Conservation (phyloP, 2,329 filamentous ascomycete genomes). For the Diaporthe destruens region DNA sequence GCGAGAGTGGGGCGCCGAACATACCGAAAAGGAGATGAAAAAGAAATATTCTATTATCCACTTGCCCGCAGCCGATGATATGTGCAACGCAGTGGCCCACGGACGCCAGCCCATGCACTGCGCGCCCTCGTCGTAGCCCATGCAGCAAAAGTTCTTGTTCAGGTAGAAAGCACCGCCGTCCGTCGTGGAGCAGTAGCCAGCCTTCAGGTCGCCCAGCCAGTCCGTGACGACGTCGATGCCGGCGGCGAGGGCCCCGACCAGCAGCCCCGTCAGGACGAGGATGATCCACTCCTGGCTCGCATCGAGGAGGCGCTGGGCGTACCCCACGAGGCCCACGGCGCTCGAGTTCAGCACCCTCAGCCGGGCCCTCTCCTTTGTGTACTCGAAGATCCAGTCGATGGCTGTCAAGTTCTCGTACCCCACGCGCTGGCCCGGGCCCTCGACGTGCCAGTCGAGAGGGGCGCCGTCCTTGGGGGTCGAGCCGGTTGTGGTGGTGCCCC, state of each 20-base stretch:
- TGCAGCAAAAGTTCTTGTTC: constrained; percentile 92
- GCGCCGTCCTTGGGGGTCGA: constrained; percentile 59
- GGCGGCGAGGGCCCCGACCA: constrained; percentile 87
- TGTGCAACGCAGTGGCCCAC: constrained; percentile 82
- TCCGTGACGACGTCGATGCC: constrained; percentile 90
- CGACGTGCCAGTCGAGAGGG: constrained; percentile 85
- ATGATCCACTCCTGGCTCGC: constrained; percentile 93
- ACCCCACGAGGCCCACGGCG: constrained; percentile 78
- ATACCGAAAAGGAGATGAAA: constrained; percentile 86
- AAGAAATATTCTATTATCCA: constrained; percentile 91
- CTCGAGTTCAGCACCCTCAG: constrained; percentile 80
- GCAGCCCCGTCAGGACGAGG: constrained; percentile 85
- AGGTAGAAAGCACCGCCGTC: constrained; percentile 92
- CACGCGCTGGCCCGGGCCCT: constrained; percentile 88
- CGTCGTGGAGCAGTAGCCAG: constrained; percentile 83
- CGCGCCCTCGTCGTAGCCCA: constrained; percentile 85
- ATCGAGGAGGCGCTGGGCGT: constrained; percentile 80
- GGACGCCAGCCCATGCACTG: constrained; percentile 89
- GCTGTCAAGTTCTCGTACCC: constrained; percentile 97
- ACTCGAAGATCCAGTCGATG: constrained; percentile 99
- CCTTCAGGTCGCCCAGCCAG: constrained; percentile 94
- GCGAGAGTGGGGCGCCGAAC: constrained; percentile 46
- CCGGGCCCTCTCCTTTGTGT: constrained; percentile 93
- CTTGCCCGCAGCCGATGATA: constrained; percentile 73
- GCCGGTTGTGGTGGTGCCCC: neutral